phyloP scores from a whole-genome alignment of 2,329 filamentous ascomycete genomes.

The Fusarium beomiforme region DNA sequence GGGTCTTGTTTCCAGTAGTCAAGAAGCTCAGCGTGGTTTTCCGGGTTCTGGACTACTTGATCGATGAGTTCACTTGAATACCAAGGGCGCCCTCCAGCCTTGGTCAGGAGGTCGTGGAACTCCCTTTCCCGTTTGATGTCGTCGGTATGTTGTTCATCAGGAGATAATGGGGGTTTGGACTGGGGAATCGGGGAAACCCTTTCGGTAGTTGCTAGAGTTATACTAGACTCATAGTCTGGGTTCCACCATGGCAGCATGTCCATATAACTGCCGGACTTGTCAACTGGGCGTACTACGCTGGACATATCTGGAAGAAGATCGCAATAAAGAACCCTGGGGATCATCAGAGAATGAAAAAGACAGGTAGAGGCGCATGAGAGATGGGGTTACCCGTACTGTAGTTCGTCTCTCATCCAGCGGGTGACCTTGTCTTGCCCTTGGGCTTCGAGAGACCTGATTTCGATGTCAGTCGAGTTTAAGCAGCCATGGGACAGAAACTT shows the following conservation, averaged over 20 bases:
- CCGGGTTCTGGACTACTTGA: conserved; percentile 15
- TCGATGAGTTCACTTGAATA: conserved; percentile 25
- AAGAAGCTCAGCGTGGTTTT: conserved; percentile 12
- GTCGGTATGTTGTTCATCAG: conserved; percentile 7
- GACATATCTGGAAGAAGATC: conserved; percentile 26
- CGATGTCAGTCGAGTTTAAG: not conserved
- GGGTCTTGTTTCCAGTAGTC: conserved; percentile 28
- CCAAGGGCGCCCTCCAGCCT: conserved; percentile 36
- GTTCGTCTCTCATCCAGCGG: conserved; percentile 30
- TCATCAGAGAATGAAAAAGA: conserved; percentile 5
- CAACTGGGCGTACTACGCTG: conserved; percentile 18
- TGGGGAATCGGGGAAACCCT: not conserved
- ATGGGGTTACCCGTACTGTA: conserved; percentile 26
- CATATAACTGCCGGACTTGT: conserved; percentile 19
- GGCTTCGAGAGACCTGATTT: conserved; percentile 5
- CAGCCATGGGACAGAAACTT: not conserved
- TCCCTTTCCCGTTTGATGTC: conserved; percentile 18
- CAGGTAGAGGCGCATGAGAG: not conserved
- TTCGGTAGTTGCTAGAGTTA: conserved; percentile 3
- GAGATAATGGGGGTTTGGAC: not conserved
- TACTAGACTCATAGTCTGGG: conserved; percentile 5
- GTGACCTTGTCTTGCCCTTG: conserved; percentile 24
- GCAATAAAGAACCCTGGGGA: conserved; percentile 28
- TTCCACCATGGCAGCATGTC: conserved; percentile 18
- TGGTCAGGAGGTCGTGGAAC: conserved; percentile 13